phyloP scores from a whole-genome alignment of 257 asterid species.

The Plantago elongata region DNA sequence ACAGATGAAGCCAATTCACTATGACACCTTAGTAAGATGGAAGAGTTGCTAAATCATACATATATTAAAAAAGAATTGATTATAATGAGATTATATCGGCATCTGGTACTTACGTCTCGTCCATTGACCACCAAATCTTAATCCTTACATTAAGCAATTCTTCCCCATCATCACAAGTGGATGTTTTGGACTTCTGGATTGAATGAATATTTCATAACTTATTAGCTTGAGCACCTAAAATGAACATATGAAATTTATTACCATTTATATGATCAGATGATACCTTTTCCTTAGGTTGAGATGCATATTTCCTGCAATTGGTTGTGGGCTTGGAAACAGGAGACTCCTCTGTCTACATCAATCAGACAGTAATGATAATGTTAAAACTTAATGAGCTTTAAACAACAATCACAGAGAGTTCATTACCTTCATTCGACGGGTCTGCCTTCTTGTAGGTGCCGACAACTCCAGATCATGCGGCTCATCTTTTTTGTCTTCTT shows the following conservation, averaged over 20 bases:
- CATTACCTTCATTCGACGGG: slow-evolving; percentile 21
- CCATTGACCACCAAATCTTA: slow-evolving; percentile 60
- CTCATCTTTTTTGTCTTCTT: slow-evolving; percentile 19
- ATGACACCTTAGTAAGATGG: slow-evolving; percentile 1
- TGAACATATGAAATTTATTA: slow-evolving; percentile 10
- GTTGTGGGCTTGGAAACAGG: slow-evolving; percentile 26
- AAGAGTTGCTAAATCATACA: background rate
- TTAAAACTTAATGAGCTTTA: slow-evolving; percentile 16
- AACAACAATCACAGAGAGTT: background rate
- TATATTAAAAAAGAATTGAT: slow-evolving; percentile 4
- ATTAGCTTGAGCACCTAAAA: slow-evolving; percentile 19
- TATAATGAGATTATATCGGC: slow-evolving; percentile 7
- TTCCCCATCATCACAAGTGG: slow-evolving; percentile 23
- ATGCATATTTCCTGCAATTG: slow-evolving; percentile 19
- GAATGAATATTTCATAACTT: slow-evolving; percentile 17
- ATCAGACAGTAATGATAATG: slow-evolving; percentile 1
- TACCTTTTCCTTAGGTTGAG: slow-evolving; percentile 40
- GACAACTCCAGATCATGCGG: slow-evolving; percentile 23
- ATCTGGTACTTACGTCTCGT: slow-evolving; percentile 34
- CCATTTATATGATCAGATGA: slow-evolving; percentile 4
- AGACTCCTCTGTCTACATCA: slow-evolving; percentile 24
- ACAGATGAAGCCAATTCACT: background rate
- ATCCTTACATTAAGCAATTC: slow-evolving; percentile 33
- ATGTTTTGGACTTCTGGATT: slow-evolving; percentile 29
- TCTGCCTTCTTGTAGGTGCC: slow-evolving; percentile 18